Evolutionary conservation across 2,329 filamentous ascomycete genomes (phyloP), one percentile per base, ranked within the genome.

Genomic region (Penicillium sp.): DNA sequence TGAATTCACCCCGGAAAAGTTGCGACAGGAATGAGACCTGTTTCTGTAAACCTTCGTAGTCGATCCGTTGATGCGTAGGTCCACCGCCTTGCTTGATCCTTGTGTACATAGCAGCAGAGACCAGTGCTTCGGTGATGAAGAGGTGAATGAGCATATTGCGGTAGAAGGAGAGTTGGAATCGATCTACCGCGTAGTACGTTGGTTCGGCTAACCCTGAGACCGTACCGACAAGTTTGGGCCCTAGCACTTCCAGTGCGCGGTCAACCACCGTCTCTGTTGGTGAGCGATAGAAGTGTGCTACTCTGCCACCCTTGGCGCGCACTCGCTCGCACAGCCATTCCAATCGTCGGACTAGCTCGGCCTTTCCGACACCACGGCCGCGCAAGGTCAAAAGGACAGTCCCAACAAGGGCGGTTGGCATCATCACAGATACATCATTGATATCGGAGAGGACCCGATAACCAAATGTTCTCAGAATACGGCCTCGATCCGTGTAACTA

Each of bases 61-160:
- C 72, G 22, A 95, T 92, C 39, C 87, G 82, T 65, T 97, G 89
- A 58, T 87, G 82, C 3, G 84, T 77, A 0, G 88, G 87, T 0
- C 88, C 89, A n/a, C 92, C 92, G 13, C 93, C 93, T 54, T 84
- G 83, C 70, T 99, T 99, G 46, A 97, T 87, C 37, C 83, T 82
- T 0, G 85, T 93, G 69, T 99, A 99, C 78, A 99, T 85, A 25
- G 88, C 88, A 4, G 86, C 89, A 53, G 89, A 93, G 18, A 97
- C 89, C 4, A 99, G 77, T 0, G 92, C 88, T 67, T 97, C 91
- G 2, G 89, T 87, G 49, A 99, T 93, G 69, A 99, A 99, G 4
- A 99, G 80, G 66, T 99, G 93, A 54, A 99, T 99, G 0, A 92
- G 96, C 93, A 97, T 97, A 71, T 99, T 99, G 44, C 93, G 86